These are phyloP conservation scores for Fennellomyces sp. DNA, from an alignment of 371 early-diverging fungal species.

Conservation along the genomic window DNA sequence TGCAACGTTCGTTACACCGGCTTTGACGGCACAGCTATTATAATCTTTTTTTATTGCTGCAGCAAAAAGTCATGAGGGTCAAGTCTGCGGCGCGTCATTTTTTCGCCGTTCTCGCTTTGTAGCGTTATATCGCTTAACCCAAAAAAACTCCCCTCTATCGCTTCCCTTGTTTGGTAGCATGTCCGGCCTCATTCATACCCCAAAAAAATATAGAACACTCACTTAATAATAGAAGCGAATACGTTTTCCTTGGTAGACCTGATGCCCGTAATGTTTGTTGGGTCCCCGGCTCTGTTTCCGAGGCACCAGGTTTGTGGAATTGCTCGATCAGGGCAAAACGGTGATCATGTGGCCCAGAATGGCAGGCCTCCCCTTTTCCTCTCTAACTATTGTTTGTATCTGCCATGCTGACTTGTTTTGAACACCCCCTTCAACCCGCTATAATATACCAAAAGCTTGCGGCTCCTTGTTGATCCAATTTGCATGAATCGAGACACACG, in stretches of 20 bases:
- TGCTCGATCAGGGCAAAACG: not conserved
- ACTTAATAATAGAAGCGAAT: no score
- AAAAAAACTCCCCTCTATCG: no score
- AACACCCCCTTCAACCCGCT: not conserved
- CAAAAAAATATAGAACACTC: no score
- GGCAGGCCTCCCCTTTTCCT: not conserved
- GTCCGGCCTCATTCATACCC: not conserved
- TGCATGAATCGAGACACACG: not conserved
- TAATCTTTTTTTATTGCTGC: not conserved
- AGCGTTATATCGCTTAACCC: not conserved
- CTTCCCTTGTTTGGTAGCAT: not conserved
- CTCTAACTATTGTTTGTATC: slow-evolving; percentile 4
- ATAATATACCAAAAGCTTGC: not conserved
- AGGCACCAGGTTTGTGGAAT: slow-evolving; percentile 2
- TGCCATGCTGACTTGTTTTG: no score
- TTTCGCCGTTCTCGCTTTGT: no score
- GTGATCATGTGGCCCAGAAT: slow-evolving; percentile 19
- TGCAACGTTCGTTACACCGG: slow-evolving; percentile 1
- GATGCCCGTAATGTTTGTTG: not conserved
- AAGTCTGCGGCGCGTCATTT: not conserved
- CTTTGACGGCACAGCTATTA: not conserved
- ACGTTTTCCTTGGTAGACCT: no score
- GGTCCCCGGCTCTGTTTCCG: not conserved
- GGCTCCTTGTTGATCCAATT: not conserved
- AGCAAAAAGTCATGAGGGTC: not conserved